Conservation (phyloP, 768 basidiomycete genomes). For the Dentipellis sp. region DNA sequence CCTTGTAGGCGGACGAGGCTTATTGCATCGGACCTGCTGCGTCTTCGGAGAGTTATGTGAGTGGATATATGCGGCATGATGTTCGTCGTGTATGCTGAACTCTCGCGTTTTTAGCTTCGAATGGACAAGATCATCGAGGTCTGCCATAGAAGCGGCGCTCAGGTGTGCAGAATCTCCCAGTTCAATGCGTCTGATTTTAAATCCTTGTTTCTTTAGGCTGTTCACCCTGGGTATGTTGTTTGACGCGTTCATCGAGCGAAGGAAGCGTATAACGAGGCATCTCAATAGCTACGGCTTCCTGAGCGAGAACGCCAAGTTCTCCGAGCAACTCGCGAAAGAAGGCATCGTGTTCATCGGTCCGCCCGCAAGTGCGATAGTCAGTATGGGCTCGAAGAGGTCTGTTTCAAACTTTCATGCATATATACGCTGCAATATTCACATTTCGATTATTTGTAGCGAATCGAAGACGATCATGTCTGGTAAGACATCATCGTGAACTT, state of each 20-base stretch:
- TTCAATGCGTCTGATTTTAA: too few species aligned
- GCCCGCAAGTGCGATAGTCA: slow-evolving; percentile 76
- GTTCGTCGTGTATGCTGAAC: not conserved
- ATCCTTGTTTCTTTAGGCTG: slow-evolving; percentile 41
- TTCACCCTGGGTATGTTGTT: slow-evolving; percentile 73
- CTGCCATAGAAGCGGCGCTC: slow-evolving; percentile 74
- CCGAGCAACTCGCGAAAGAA: slow-evolving; percentile 60
- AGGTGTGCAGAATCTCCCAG: slow-evolving; percentile 34
- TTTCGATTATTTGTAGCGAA: slow-evolving; percentile 39
- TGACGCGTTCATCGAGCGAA: too few species aligned
- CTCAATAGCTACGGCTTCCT: slow-evolving; percentile 70
- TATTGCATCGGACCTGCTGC: slow-evolving; percentile 84
- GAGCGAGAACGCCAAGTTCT: slow-evolving; percentile 84
- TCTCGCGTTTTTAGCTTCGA: slow-evolving; percentile 42
- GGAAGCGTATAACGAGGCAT: not conserved
- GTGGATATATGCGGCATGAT: slow-evolving; percentile 20
- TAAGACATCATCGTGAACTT: slow-evolving; percentile 21
- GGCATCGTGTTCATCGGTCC: slow-evolving; percentile 90
- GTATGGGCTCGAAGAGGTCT: slow-evolving; percentile 96
- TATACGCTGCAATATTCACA: not conserved
- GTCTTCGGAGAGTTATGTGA: slow-evolving; percentile 81
- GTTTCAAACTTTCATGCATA: not conserved
- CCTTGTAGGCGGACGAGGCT: slow-evolving; percentile 40
- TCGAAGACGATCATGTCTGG: slow-evolving; percentile 93
- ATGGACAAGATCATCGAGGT: slow-evolving; percentile 86